phyloP scores from a whole-genome alignment of 2,329 filamentous ascomycete genomes.

The Fusarium incarnatum region DNA sequence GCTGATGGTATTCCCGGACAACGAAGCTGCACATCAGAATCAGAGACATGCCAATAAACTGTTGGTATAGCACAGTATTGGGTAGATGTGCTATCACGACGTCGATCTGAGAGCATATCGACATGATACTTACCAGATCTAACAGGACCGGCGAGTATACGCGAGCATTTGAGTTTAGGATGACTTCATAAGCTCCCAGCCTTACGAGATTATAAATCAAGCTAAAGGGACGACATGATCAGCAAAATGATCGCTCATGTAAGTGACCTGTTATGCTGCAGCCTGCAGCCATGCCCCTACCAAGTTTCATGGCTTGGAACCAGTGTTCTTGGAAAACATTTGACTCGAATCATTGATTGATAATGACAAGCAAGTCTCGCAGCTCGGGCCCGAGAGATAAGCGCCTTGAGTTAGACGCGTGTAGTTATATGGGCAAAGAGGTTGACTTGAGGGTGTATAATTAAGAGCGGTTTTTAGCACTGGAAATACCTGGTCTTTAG shows the following conservation, averaged over 20 bases:
- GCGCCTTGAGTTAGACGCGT: background rate
- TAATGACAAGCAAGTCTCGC: background rate
- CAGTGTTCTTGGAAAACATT: conserved; percentile 14
- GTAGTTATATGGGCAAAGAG: background rate
- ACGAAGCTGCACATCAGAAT: conserved; percentile 15
- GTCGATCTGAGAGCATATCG: conserved; percentile 3
- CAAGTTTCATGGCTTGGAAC: conserved; percentile 4
- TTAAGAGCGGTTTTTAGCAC: conserved; percentile 2
- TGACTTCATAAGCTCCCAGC: conserved; percentile 28
- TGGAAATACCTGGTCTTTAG: conserved; percentile 9
- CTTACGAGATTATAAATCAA: conserved; percentile 1
- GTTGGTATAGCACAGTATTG: background rate
- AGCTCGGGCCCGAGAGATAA: conserved; percentile 6
- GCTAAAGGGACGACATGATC: conserved; percentile 2
- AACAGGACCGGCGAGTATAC: conserved; percentile 16
- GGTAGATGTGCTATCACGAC: background rate
- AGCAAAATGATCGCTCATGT: background rate
- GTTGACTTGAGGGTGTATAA: background rate
- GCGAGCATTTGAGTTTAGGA: conserved; percentile 17
- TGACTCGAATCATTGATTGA: conserved; percentile 6
- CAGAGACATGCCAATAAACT: conserved; percentile 19
- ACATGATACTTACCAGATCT: conserved; percentile 1
- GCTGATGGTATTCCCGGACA: conserved; percentile 10
- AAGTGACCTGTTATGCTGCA: background rate
- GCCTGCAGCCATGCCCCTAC: background rate